phyloP scores from a whole-genome alignment of 805 yeast species.

The Saturnispora bothae region DNA sequence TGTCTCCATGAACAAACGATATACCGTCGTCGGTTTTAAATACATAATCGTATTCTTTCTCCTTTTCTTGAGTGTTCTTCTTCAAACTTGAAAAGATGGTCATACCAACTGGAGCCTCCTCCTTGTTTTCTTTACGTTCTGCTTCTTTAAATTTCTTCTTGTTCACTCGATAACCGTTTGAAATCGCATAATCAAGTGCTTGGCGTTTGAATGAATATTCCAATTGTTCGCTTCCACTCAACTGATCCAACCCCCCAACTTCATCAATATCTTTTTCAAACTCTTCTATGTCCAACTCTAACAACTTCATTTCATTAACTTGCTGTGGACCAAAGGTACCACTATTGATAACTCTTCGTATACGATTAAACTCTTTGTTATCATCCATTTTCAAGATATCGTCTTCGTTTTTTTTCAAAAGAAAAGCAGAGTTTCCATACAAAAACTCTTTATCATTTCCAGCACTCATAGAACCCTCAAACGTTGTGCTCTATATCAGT shows the following conservation, averaged over 20 bases:
- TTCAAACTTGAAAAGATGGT: slow-evolving; percentile 12
- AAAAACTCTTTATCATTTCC: no score
- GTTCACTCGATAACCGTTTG: slow-evolving; percentile 22
- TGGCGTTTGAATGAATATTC: slow-evolving; percentile 44
- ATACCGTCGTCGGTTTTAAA: slow-evolving; percentile 65
- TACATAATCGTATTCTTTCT: slow-evolving; percentile 57
- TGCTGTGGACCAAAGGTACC: slow-evolving; percentile 36
- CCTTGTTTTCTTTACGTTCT: no score
- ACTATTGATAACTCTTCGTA: slow-evolving; percentile 27
- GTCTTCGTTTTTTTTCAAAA: no score
- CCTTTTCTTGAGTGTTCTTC: slow-evolving; percentile 15
- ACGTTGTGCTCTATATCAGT: no score
- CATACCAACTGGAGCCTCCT: neutral
- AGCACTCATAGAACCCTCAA: no score
- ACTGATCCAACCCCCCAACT: slow-evolving; percentile 41
- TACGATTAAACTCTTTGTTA: slow-evolving; percentile 17
- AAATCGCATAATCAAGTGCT: slow-evolving; percentile 33
- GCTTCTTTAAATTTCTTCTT: no score
- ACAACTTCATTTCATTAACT: slow-evolving; percentile 32
- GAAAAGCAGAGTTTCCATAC: no score
- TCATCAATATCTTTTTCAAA: slow-evolving; percentile 38
- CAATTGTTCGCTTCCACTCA: slow-evolving; percentile 38
- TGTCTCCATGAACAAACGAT: slow-evolving; percentile 32
- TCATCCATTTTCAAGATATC: no score
- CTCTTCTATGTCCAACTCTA: slow-evolving; percentile 38